Base-by-base conservation (phyloP, 129 eudicot genomes). In the Tagetes patula region DNA sequence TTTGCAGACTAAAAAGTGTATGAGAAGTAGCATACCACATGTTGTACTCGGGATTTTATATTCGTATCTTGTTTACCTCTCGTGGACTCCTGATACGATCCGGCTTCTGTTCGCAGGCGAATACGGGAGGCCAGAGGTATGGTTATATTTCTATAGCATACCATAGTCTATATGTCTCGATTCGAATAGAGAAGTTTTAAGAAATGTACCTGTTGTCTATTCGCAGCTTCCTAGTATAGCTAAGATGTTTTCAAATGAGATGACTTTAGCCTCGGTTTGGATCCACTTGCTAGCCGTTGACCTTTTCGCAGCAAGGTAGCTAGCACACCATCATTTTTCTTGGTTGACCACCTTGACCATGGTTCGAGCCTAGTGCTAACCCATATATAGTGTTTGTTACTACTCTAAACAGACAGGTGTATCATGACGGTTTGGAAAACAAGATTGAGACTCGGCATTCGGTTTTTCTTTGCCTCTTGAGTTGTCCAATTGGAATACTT, bases 211-310 rank as follows among this genome's bases (percentile, higher is more conserved):
- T 20, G 27, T 20, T 61, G 53, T 14, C 30, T 72, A 37, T 49
- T 10, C 61, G 8, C 91, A 94, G 99, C 87, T 94, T 65, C 81
- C 96, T 34, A 96, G 97, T 32, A 88, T 94, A 47, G 96, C 96
- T 70, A 90, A 83, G 88, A 86, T 94, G 99, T 94, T 94, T 80
- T 84, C 97, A 53, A 88, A 80, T 75, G 97, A 95, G 71, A 86
- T 88, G 91, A 95, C 99, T 4, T 70, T 95, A 78, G 93, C 99
- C 65, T 95, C 99, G 4, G 97, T 97, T 50, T 95, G 99, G 99
- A 85, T 95, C 84, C 99, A 95, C 78, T 72, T 95, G 68, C 69
- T 95, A 74, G 88, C 82, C 31, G 80, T 90, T 0, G 99, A 95
- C 77, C 99, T 95, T 70, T 95, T 83, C 63, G 91, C 99, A 49